Base-by-base conservation (phyloP, 1,139 yeast genomes). In the Candida sp. region DNA sequence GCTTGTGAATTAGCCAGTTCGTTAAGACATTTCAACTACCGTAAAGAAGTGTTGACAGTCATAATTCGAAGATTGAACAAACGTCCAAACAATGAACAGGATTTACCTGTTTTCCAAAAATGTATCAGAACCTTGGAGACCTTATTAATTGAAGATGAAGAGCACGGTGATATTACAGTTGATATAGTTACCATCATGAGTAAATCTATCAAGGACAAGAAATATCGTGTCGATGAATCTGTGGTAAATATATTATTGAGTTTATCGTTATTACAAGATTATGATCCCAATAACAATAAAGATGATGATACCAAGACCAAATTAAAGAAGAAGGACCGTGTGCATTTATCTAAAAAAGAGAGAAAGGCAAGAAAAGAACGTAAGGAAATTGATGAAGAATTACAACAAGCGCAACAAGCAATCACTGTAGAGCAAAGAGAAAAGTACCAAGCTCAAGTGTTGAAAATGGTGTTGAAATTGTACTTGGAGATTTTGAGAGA, bases 401-500 rank as follows among this genome's bases (percentile, higher is more conserved):
- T 90, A 81, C 76, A 85, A 52, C 78, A 73, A 50, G 98, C 98
- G 3, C 96, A 93, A 61, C 86, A 83, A 49, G 86, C 91, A 1
- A 84, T 93, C 4, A 85, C 96, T 1, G 83, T 83, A 4, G 95
- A 90, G 61, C 93, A 91, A 63, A 75, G 97, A 52, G 97, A 89
- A 56, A 77, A 80, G 50, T 79, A 77, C 54, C 99, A 93, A 64
- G 87, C 95, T 0, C 90, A 89, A 51, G 85, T 91, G 3, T 72
- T 93, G 50, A 88, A 88, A 58, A 64, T 79, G 60, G 72, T 89
- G 34, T 73, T 93, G 49, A 75, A 84, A 2, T 66, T 89, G 29
- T 93, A 93, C 58, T 71, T 93, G 54, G 91, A 88, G 53, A 80
- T 90, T 36, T 72, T 93, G 49, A 86, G 79, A 59, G 70, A 71